Base-by-base conservation (phyloP, 1,139 yeast species). In the Diutina catenulata region DNA sequence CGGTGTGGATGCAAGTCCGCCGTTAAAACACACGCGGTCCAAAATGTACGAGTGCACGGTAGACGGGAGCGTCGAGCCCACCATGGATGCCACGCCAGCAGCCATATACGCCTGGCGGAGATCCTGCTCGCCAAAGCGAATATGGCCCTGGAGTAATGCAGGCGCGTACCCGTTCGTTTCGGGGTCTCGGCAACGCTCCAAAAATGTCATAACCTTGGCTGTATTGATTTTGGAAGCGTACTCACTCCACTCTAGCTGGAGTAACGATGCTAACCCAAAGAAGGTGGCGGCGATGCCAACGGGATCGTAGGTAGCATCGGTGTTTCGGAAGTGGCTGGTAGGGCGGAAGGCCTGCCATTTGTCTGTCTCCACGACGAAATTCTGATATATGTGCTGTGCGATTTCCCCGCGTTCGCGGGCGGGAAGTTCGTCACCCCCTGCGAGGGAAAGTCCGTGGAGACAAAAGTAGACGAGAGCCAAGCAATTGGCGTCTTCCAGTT, bases 21-120 rank as follows among this genome's bases (percentile, higher is more conserved):
- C 97, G 49, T 72, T 77, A 44, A 57, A 67, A 29, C 68, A 63
- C 27, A 66, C 55, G 28, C 75, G 59, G 0, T 54, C 45, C n/a
- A 53, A 33, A 0, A 86, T 59, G 49, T 65, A 77, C 0, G 45
- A 42, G 6, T 52, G 50, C 28, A 80, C 52, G 3, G 47, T 47
- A 0, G 49, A 11, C 3, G 25, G 35, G 7, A 21, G 19, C 8
- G 35, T 11, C 14, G 20, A 60, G 29, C 67, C 70, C 20, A 84
- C 51, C 39, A 86, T 55, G 42, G 64, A 60, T 20, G 83, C 55
- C 5, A 84, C 74, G 1, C 80, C 68, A 3, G 72, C 59, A 0
- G 95, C 95, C 46, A 87, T 68, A 62, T 83, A 84, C 41, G 84
- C 73, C 45, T 76, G 75, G 41, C 97, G 60, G 40, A 83, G 55